Base-by-base conservation (phyloP, 2,329 filamentous ascomycete species). In the Neoscytalidium dimidiatum region DNA sequence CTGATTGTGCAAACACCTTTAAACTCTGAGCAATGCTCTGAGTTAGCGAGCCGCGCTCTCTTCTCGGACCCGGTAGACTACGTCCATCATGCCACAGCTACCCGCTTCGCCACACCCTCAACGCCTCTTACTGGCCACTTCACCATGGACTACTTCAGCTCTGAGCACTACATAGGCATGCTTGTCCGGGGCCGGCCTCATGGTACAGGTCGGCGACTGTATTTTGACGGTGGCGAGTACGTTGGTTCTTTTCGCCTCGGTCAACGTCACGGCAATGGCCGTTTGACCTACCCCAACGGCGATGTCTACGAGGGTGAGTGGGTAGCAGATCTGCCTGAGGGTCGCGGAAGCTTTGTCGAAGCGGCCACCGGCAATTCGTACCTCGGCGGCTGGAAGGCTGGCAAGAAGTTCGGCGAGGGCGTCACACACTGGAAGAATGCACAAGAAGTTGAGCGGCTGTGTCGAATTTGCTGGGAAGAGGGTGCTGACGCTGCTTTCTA, bases 291-390 rank as follows among this genome's bases (percentile, higher is more conserved):
- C 72, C 81, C 83, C 28, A 86, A 96, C 76, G 87, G 87, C 67
- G 88, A 88, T 61, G 84, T 90, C 66, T 87, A 84, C 69, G 76
- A 78, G 19, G 81, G 82, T 46, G 73, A 90, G 64, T 85, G 88
- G 74, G 79, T 79, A 38, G 88, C 92, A 67, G 90, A 92, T 68
- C 82, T 84, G 68, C 83, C 86, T 64, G 83, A 88, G 67, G 86
- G 86, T 3, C 81, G 84, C 26, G 86, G 86, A 31, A 85, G 82
- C 1, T 85, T 84, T 65, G 77, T 85, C 33, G 84, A 88, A 68
- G 79, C 79, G 33, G 78, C 82, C 52, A 87, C 84, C 0, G 85
- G 85, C 52, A 88, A 88, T 71, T 85, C 84, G 46, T 88, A 86
- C 68, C 83, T 84, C 14, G 87, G 87, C 28, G 85, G 84, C 21